Evolutionary conservation across 495 filamentous ascomycete genomes (phyloP).

Genomic region (Apiosordaria backusii): DNA sequence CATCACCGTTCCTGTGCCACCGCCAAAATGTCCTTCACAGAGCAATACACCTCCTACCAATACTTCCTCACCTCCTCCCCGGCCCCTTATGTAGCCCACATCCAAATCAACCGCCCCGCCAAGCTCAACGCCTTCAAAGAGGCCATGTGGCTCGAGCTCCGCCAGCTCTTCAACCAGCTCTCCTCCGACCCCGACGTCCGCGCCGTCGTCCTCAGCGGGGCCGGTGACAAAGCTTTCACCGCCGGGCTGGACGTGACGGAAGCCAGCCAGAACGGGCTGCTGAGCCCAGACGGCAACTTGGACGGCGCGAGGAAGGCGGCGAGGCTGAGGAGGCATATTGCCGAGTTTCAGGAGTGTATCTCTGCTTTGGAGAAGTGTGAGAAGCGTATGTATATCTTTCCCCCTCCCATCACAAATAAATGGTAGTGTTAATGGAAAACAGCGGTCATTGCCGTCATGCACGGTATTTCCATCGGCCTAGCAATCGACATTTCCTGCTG

Average conservation of each 20-base stretch:
- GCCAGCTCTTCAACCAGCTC: conserved; percentile 66
- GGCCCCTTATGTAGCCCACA: conserved; percentile 71
- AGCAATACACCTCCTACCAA: conserved; percentile 48
- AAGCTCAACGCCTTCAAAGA: conserved; percentile 92
- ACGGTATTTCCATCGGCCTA: conserved; percentile 76
- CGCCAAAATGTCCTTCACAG: conserved; percentile 1
- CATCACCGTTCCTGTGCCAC: background rate
- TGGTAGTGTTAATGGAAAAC: background rate
- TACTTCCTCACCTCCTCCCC: conserved; percentile 79
- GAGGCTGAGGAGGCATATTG: conserved; percentile 61
- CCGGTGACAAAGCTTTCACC: conserved; percentile 81
- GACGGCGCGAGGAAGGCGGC: conserved; percentile 69
- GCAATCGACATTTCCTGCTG: conserved; percentile 79
- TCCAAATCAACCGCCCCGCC: conserved; percentile 85
- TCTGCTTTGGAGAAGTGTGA: conserved; percentile 75
- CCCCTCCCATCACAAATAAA: background rate
- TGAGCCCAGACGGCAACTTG: conserved; percentile 27
- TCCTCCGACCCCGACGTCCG: conserved; percentile 71
- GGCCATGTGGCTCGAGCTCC: conserved; percentile 86
- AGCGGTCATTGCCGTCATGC: conserved; percentile 80
- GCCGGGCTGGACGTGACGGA: conserved; percentile 77
- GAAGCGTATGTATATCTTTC: conserved; percentile 59
- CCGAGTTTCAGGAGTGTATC: conserved; percentile 76
- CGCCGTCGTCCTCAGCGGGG: conserved; percentile 75
- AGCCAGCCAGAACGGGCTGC: conserved; percentile 43